Conservation (phyloP, 176 grass and related monocot species). For the Coix lacrymajobi region DNA sequence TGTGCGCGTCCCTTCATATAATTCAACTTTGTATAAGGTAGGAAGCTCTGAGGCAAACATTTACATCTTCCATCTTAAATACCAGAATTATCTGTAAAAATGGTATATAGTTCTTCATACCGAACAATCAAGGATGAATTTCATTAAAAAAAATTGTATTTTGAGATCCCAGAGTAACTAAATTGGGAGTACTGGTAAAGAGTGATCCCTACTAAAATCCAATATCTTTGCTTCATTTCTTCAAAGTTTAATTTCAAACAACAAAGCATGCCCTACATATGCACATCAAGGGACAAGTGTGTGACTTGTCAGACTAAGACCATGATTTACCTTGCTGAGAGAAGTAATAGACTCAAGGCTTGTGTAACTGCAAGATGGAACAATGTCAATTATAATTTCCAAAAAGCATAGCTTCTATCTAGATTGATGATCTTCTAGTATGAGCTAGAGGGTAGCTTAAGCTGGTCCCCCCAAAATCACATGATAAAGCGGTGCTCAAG, state of each 20-base stretch:
- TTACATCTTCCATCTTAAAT: background rate
- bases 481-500: slow-evolving; percentile 69
- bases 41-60: background rate
- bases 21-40: background rate
- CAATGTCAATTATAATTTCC: slow-evolving; percentile 12
- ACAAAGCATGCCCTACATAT: background rate
- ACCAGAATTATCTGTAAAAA: background rate
- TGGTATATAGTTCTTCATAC: background rate
- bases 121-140: background rate
- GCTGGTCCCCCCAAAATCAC: slow-evolving; percentile 22
- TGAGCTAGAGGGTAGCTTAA: slow-evolving; percentile 8
- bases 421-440: background rate
- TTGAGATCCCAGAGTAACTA: background rate
- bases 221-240: background rate
- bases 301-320: too few species aligned
- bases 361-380: slow-evolving; percentile 42
- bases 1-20: background rate
- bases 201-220: background rate
- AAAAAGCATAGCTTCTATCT: background rate
- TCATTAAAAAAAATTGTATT: background rate
- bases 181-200: background rate
- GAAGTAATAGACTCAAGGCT: slow-evolving; percentile 30
- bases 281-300: background rate
- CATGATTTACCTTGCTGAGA: slow-evolving; percentile 40
- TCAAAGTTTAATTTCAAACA: background rate